A percentile compares a stretch with the other conserved stretches of the same genome.
These are phyloP conservation scores for Bjerkandera adusta DNA, from an alignment of 1,284 basidiomycete species.

Conservation along the genomic window DNA sequence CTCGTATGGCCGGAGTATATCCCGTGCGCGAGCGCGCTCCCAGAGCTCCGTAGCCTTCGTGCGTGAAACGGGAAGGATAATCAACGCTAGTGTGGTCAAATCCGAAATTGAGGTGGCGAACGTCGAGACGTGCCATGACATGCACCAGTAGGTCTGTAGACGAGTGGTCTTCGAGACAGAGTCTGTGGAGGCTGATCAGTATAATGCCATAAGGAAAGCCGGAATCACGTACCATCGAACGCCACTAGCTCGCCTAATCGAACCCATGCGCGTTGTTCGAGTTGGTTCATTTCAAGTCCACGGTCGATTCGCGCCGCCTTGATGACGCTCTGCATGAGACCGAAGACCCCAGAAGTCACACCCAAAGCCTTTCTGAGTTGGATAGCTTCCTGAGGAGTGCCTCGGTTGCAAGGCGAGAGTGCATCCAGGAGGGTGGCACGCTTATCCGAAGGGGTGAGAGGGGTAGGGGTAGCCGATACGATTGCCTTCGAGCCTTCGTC, in stretches of 20 bases:
- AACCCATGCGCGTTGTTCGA: constrained; percentile 52
- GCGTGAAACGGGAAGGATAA: constrained; percentile 41
- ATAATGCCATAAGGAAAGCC: neutral
- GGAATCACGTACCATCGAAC: constrained; percentile 35
- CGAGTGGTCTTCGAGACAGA: constrained; percentile 40
- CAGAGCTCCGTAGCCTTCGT: constrained; percentile 36
- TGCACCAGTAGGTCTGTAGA: constrained; percentile 49
- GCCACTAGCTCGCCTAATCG: constrained; percentile 49
- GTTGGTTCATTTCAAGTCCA: constrained; percentile 39
- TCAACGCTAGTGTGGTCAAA: constrained; percentile 56
- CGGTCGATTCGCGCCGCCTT: constrained; percentile 28
- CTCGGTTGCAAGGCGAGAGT: constrained; percentile 32
- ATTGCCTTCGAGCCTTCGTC: too few species aligned
- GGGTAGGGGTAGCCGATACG: too few species aligned
- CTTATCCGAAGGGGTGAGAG: constrained; percentile 3
- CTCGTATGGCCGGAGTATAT: constrained; percentile 45
- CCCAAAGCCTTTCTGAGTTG: constrained; percentile 40
- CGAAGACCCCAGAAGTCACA: constrained; percentile 37
- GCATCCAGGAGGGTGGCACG: constrained; percentile 33
- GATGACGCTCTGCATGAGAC: constrained; percentile 35
- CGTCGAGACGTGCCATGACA: constrained; percentile 41
- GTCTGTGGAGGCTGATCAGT: constrained; percentile 14
- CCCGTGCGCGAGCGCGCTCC: constrained; percentile 29
- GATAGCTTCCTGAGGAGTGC: constrained; percentile 37
- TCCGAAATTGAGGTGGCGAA: constrained; percentile 42